These are phyloP conservation scores for Quercus aquifolioides DNA, from an alignment of 306 rosid genomes.

Conservation along the genomic window DNA sequence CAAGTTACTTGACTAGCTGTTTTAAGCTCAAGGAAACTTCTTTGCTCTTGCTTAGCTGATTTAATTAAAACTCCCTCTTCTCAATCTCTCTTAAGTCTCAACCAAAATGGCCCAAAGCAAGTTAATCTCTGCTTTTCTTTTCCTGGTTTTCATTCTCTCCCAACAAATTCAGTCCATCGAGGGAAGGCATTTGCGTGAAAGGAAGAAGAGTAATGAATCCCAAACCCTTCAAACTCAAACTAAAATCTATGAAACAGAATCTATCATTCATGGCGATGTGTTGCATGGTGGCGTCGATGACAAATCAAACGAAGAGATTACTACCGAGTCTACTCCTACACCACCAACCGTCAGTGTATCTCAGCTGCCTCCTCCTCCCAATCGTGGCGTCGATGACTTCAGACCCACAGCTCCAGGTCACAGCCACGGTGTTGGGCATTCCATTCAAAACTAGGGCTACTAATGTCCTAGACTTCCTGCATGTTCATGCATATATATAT, in stretches of 20 bases:
- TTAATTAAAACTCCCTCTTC: neutral
- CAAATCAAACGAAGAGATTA: neutral
- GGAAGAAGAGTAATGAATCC: neutral
- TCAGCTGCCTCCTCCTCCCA: constrained; percentile 17
- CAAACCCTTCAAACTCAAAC: constrained; percentile 9
- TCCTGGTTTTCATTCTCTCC: constrained; percentile 24
- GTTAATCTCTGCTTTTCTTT: neutral
- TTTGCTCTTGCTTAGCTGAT: neutral
- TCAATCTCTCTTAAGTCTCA: neutral
- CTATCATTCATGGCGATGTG: neutral
- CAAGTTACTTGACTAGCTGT: neutral
- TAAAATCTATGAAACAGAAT: neutral
- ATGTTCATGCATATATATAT: neutral
- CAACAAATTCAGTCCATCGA: constrained; percentile 6
- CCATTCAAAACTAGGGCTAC: constrained; percentile 38
- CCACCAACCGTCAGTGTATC: constrained; percentile 14
- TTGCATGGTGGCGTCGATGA: neutral
- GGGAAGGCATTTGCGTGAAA: constrained; percentile 34
- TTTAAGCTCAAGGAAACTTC: neutral
- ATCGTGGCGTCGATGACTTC: constrained; percentile 21
- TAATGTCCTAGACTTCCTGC: neutral
- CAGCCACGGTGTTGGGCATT: constrained; percentile 74
- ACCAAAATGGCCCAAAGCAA: constrained; percentile 33
- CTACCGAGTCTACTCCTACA: constrained; percentile 26
- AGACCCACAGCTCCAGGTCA: constrained; percentile 77